Base-by-base conservation (phyloP, 1,284 basidiomycete species). In the Trametes pubescens region DNA sequence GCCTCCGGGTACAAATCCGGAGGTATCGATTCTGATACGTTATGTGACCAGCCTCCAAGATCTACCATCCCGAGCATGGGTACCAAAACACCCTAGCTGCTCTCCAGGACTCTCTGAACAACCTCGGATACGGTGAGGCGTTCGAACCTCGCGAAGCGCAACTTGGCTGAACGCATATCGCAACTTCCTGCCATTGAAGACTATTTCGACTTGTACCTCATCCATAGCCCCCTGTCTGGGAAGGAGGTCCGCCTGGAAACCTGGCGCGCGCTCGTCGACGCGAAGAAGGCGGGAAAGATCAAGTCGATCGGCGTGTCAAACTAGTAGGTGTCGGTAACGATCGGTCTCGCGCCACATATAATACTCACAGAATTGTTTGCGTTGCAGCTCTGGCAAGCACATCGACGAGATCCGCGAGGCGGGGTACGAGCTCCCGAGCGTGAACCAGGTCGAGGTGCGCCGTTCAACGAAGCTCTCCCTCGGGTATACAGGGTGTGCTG, bases 401-500 rank as follows among this genome's bases (percentile, higher is more conserved):
- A 82, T 96, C 9, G 84, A 93, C 72, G 89, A 93, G 72, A 88
- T 96, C 34, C 81, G 80, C 46, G 77, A 76, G 0, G 86, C 86
- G 0, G 88, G 88, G 18, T 78, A 84, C 54, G 83, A 85, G 69
- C 74, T 83, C 71, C 94, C 94, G 1, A 80, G 87, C 0, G 87
- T 96, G 54, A 95, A 96, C 76, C 94, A 96, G 74, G 87, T 96
- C 58, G 91, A 95, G 81, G 89, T 86, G 69, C 29, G 40, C 14
- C 0, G 9, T n/a, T 22, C 11, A 18, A 13, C 38, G 10, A 2
- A 1, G 10, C 5, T 34, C 4, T 26, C n/a, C 2, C 37, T 59
- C 10, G 26, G 52, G 18, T 21, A 34, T 14, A 22, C 13, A 29
- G n/a, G 14, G 51, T 11, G n/a, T 22, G 11, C 37, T 34, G 24